Percentiles rank a stretch among this genome's conserved stretches.
phyloP scores from a whole-genome alignment of 495 filamentous ascomycete genomes.

The Cercophora samala region DNA sequence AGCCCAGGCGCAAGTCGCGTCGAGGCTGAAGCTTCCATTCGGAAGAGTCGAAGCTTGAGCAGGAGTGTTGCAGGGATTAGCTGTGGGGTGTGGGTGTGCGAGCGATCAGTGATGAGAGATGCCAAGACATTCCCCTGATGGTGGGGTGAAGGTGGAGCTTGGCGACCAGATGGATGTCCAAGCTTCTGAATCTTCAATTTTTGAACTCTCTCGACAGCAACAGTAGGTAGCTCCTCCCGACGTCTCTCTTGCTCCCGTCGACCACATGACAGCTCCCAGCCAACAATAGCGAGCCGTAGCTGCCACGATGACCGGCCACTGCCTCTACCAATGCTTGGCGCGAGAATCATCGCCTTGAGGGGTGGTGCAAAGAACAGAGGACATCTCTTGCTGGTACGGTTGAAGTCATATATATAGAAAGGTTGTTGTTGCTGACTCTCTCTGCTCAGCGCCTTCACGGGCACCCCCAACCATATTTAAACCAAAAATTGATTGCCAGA shows the following conservation, averaged over 20 bases:
- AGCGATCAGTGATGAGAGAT: neutral
- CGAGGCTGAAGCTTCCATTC: neutral
- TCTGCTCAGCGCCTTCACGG: neutral
- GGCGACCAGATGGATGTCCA: neutral
- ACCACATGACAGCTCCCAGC: neutral
- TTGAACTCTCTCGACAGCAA: neutral
- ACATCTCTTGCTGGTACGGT: constrained; percentile 1
- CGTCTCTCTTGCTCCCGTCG: neutral
- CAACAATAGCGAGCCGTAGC: neutral
- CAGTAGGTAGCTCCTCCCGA: neutral
- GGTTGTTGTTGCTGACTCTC: neutral
- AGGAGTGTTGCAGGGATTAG: neutral
- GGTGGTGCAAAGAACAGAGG: constrained; percentile 17
- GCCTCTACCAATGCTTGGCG: constrained; percentile 28
- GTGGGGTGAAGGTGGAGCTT: neutral
- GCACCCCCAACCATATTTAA: neutral
- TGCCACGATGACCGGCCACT: constrained; percentile 27
- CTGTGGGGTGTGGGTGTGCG: neutral
- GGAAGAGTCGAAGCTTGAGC: neutral
- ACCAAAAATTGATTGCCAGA: neutral
- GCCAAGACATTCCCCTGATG: neutral
- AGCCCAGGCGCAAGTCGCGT: neutral
- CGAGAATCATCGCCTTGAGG: constrained; percentile 25
- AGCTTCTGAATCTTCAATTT: neutral
- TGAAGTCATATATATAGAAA: neutral